A percentile compares a stretch with the other conserved stretches of the same genome.
Evolutionary conservation across 2,329 filamentous ascomycete genomes (phyloP).

Genomic region (Didymella glomerata): DNA sequence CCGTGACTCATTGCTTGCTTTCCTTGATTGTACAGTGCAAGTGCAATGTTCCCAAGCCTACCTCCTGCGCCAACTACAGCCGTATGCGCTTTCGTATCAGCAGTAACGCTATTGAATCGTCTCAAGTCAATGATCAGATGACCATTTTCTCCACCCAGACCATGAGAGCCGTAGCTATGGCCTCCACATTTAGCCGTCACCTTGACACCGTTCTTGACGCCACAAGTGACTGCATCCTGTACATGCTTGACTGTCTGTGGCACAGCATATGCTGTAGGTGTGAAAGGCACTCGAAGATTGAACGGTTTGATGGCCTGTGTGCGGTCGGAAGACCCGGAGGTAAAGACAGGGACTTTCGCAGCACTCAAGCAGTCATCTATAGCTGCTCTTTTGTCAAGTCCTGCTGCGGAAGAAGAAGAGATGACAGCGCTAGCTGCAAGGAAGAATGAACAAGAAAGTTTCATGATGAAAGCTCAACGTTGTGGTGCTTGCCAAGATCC

Average conservation of each 20-base stretch:
- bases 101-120: not conserved
- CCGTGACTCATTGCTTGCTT: not conserved
- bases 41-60: not conserved
- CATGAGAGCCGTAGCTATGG: not conserved
- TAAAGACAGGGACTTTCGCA: not conserved
- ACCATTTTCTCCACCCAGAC: not conserved
- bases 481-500: not conserved
- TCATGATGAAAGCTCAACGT: not conserved
- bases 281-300: not conserved
- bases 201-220: not conserved
- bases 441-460: not conserved
- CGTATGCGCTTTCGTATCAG: not conserved
- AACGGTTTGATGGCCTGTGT: not conserved
- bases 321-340: not conserved
- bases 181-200: not conserved
- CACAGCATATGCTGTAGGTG: not conserved
- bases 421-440: not conserved
- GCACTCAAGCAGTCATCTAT: not conserved
- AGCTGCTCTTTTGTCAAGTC: not conserved
- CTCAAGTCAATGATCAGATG: not conserved
- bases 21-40: not conserved
- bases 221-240: not conserved
- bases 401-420: not conserved
- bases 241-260: not conserved
- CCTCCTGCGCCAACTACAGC: not conserved